Base-by-base conservation (phyloP, 805 yeast species). In the Schizosaccharomyces japonicus region DNA sequence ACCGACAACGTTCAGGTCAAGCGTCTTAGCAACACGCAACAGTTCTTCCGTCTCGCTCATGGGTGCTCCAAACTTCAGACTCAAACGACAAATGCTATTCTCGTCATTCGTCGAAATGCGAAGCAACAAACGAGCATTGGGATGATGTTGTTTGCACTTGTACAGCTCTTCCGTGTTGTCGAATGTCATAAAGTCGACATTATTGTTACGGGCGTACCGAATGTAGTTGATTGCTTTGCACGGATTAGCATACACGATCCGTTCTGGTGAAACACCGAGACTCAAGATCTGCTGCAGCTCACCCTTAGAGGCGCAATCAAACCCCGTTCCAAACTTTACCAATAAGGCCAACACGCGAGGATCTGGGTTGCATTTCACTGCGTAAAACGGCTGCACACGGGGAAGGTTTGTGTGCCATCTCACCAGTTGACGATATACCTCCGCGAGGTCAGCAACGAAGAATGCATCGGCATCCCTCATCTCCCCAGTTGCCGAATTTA, bases 311-410 rank as follows among this genome's bases (percentile, higher is more conserved):
- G 96, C 96, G 65, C 98, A 87, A 60, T 87, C 98, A 58, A 87
- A 87, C 50, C 78, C 78, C 48, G 75, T 70, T 26, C 90, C 93
- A 52, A 76, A 61, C 3, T 63, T 51, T 2, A 73, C 75, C 54
- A 87, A 67, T 27, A 69, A 60, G 45, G 63, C 58, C 52, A 87
- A 60, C 10, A 87, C 74, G 49, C 64, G 64, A 5, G 64, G 55
- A 58, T 83, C 76, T 33, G 84, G 79, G 66, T 87, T 87, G 65
- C 96, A 87, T 63, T 87, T 87, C 54, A 87, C 90, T 17, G 98
- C 98, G 62, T 85, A 87, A 58, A 71, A 78, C n/a, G 95, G 94
- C 49, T 72, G 70, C 32, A 87, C 77, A 40, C 76, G 66, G 19
- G 95, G 94, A 56, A 87, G 66, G 34, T 66, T 60, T 21, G 54